These are phyloP conservation scores for Guyanaporus albipodus DNA, from an alignment of 768 basidiomycete genomes.

Conservation along the genomic window DNA sequence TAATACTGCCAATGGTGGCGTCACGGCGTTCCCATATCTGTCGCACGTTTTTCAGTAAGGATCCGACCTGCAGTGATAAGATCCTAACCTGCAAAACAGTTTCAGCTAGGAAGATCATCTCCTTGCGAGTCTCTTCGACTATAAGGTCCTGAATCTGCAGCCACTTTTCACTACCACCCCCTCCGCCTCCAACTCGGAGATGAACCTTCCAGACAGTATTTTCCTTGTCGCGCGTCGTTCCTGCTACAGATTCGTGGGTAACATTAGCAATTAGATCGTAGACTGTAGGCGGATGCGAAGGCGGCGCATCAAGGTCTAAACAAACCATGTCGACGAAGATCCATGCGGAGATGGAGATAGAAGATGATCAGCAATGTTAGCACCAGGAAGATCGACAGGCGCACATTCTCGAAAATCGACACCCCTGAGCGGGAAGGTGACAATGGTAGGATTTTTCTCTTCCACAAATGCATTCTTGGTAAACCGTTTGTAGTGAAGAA, in stretches of 20 bases:
- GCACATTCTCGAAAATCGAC: conserved; percentile 90
- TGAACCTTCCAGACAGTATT: conserved; percentile 93
- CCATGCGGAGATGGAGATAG: conserved; percentile 19
- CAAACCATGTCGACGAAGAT: conserved; percentile 18
- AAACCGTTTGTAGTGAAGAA: conserved; percentile 94
- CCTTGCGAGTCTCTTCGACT: conserved; percentile 92
- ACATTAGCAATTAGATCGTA: conserved; percentile 98
- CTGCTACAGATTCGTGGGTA: conserved; percentile 90
- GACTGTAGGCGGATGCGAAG: conserved; percentile 54
- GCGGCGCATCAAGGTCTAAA: conserved; percentile 74
- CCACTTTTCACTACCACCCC: conserved; percentile 89
- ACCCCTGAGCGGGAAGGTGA: conserved; percentile 93
- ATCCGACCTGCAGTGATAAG: neutral
- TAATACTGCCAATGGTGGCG: conserved; percentile 9
- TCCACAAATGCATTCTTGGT: conserved; percentile 96
- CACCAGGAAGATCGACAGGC: conserved; percentile 34
- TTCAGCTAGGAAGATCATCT: conserved; percentile 98
- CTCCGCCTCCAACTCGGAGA: conserved; percentile 68
- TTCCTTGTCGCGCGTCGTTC: conserved; percentile 91
- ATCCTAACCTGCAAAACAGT: conserved; percentile 82
- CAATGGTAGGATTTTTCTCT: conserved; percentile 98
- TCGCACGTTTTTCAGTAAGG: conserved; percentile 10
- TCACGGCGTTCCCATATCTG: conserved; percentile 66
- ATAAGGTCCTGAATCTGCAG: conserved; percentile 95
- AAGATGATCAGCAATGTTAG: conserved; percentile 18